Evolutionary conservation across 1,284 basidiomycete species (phyloP).

Genomic region (Irpex lacteus): DNA sequence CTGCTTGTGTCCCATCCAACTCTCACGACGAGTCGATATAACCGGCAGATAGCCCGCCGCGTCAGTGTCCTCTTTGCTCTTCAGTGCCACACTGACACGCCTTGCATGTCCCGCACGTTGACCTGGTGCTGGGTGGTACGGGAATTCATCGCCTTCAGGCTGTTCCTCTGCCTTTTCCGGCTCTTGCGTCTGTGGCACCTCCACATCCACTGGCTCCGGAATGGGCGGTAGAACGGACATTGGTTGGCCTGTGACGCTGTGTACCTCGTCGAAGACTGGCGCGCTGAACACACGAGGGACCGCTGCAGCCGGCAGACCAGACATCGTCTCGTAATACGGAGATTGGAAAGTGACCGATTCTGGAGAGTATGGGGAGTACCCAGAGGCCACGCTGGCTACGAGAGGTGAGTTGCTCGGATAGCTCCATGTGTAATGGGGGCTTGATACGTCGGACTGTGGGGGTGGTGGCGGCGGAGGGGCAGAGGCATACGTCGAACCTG

Average conservation of each 20-base stretch:
- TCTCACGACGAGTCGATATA: conserved; percentile 12
- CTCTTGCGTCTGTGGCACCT: conserved; percentile 4
- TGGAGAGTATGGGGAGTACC: conserved; percentile 17
- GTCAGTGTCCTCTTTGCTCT: conserved; percentile 27
- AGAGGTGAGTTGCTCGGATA: conserved; percentile 11
- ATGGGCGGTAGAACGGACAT: conserved; percentile 3
- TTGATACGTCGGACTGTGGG: conserved; percentile 5
- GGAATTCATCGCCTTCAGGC: conserved; percentile 19
- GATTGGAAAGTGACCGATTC: conserved; percentile 16
- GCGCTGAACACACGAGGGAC: conserved; percentile 11
- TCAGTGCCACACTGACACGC: conserved; percentile 27
- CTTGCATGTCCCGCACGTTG: conserved; percentile 26
- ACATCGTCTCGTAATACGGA: conserved; percentile 14
- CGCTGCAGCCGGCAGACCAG: conserved; percentile 6
- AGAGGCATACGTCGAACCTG: not conserved
- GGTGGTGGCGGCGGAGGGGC: conserved; percentile 1
- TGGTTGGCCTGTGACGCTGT: conserved; percentile 8
- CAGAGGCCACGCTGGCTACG: conserved; percentile 10
- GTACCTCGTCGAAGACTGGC: conserved; percentile 10
- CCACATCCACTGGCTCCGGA: not conserved
- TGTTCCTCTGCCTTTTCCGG: conserved; percentile 9
- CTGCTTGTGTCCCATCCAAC: conserved; percentile 18
- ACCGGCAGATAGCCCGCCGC: conserved; percentile 12
- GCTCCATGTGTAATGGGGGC: conserved; percentile 13
- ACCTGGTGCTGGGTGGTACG: conserved; percentile 23